These are phyloP conservation scores for Cetraspora pellucida DNA, from an alignment of 192 early-diverging fungal genomes.

Conservation along the genomic window DNA sequence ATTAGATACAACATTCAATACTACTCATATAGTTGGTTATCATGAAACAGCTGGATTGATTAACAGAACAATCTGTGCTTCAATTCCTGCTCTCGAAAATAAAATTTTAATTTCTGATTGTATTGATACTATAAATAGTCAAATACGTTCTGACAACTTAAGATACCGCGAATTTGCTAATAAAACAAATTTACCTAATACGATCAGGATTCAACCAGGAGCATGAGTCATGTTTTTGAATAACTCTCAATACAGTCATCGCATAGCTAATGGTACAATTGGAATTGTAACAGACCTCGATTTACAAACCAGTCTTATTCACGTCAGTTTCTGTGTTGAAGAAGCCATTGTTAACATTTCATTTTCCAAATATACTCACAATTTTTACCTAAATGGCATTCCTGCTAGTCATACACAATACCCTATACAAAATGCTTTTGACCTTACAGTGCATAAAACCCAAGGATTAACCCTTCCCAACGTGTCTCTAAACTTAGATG, in stretches of 20 bases:
- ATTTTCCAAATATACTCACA: background rate
- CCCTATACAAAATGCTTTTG: slow-evolving; percentile 23
- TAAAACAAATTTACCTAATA: background rate
- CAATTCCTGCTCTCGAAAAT: background rate
- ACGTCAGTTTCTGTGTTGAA: background rate
- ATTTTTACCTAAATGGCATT: background rate
- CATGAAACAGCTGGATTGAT: background rate
- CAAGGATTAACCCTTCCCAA: slow-evolving; percentile 16
- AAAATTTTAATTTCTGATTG: background rate
- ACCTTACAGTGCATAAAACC: slow-evolving; percentile 25
- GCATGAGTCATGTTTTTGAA: background rate
- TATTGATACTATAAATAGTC: background rate
- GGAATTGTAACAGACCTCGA: background rate
- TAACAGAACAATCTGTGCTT: background rate
- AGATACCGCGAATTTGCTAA: background rate
- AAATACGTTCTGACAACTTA: too few species aligned
- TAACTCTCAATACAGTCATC: background rate
- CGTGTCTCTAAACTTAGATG: background rate
- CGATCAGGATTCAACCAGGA: background rate
- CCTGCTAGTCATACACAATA: background rate
- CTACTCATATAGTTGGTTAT: background rate
- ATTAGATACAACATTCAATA: background rate
- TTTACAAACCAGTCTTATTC: background rate
- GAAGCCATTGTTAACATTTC: background rate
- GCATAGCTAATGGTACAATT: slow-evolving; percentile 14